Evolutionary conservation across 2,329 filamentous ascomycete species (phyloP), one percentile per base, ranked within the genome.

Genomic region (Neonectria magnoliae): DNA sequence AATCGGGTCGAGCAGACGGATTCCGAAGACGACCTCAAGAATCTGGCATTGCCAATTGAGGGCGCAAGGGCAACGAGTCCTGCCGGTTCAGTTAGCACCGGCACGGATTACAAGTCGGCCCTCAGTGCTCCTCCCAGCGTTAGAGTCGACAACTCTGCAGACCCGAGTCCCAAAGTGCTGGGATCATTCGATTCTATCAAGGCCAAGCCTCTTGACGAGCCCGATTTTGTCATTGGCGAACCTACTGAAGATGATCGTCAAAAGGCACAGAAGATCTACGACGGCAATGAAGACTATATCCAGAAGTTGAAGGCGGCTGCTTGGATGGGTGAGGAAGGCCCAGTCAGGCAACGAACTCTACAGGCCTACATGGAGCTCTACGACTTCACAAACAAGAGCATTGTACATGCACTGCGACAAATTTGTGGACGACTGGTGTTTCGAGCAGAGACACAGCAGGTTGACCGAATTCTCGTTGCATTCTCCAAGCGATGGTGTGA

Each of bases 391-490:
- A 91, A 91, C 71, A 85, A 92, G 74, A 97, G 93, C 77, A 91
- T 98, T 52, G 85, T 98, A 16, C 84, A 86, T 41, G 89, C 93
- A 8, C 84, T 98, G 68, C 90, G 96, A 27, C 88, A 90, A 64
- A 85, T 99, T 27, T 99, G 96, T 77, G 88, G 88, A 57, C 91
- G 93, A 33, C 84, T 98, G 25, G 85, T 96, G 5, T 84, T 99
- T 62, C 92, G 93, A 70, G 96, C 93, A 44, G 96, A 99, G 80
- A 97, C 94, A 3, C 96, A 99, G 79, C 95, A 99, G 78, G 93
- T 99, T 20, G 96, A 99, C 77, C 91, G 96, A 36, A 95, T 99
- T 64, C 82, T 99, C 68, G 93, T 97, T 73, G 91, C 92, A 20
- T 95, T 98, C 73, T 93, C 96, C 3, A 90, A 89, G 68, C 86